phyloP scores from a whole-genome alignment of 768 basidiomycete species.

The Gelatoporia subvermispora region DNA sequence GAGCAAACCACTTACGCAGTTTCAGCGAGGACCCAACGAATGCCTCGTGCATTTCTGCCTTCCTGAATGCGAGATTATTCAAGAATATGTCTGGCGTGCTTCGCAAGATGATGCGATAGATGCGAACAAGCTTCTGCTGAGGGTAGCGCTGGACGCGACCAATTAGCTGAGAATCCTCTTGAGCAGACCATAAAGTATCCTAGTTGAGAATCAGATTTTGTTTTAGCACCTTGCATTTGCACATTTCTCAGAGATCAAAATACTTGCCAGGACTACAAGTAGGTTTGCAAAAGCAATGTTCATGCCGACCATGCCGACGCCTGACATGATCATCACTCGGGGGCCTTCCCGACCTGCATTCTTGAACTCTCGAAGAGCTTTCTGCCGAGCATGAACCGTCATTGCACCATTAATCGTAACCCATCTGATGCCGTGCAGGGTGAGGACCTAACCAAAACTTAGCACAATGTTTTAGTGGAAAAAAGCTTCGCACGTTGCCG shows the following conservation, averaged over 20 bases:
- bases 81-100: conserved; percentile 15
- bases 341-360: not conserved
- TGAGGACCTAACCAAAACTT: conserved; percentile 3
- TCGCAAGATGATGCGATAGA: conserved; percentile 12
- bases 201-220: not conserved
- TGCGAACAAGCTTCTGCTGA: conserved; percentile 13
- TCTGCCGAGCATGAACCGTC: not conserved
- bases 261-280: conserved; percentile 9
- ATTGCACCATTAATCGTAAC: conserved; percentile 3
- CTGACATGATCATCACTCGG: conserved; percentile 12
- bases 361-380: conserved; percentile 1
- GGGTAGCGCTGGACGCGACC: conserved; percentile 12
- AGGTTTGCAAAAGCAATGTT: conserved; percentile 15
- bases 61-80: conserved; percentile 19
- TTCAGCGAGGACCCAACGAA: not conserved
- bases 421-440: conserved; percentile 1
- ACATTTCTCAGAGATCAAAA: not conserved
- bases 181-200: conserved; percentile 21
- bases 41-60: not conserved
- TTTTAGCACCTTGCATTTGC: not conserved
- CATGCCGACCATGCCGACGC: conserved; percentile 9
- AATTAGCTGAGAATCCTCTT: conserved; percentile 17
- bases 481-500: conserved; percentile 1
- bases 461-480: not conserved
- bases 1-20: not conserved